Conservation (phyloP, 208 protist species). For the Plasmodiophora brassicae region DNA sequence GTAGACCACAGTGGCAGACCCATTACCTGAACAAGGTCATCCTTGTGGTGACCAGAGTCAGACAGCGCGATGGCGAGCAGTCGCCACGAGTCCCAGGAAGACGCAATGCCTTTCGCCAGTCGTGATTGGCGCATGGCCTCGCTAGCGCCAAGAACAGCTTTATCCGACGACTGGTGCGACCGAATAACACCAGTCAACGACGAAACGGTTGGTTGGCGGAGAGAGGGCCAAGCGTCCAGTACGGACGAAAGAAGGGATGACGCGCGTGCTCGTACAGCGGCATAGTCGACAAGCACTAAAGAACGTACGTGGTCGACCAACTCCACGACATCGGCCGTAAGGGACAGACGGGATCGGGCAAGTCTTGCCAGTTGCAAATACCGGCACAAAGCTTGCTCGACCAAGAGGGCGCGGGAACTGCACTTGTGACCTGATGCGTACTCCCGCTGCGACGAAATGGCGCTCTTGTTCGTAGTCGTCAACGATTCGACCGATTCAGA, state of each 20-base stretch:
- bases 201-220: not conserved
- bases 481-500: too few species aligned
- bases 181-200: not conserved
- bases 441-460: not conserved
- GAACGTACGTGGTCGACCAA: too few species aligned
- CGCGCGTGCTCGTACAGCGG: too few species aligned
- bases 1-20: too few species aligned
- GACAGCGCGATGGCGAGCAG: not conserved
- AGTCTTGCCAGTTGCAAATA: not conserved
- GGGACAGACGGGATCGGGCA: too few species aligned
- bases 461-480: not conserved
- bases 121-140: not conserved
- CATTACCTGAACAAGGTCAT: not conserved
- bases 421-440: not conserved
- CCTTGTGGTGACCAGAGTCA: not conserved
- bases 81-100: not conserved
- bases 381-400: not conserved
- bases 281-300: too few species aligned
- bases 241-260: not conserved
- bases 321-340: too few species aligned
- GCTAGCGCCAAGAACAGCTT: not conserved
- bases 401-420: not conserved
- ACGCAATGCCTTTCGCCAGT: not conserved
- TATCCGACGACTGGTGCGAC: not conserved
- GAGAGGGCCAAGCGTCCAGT: not conserved